phyloP scores from a whole-genome alignment of 2,329 filamentous ascomycete species.

The Ustulina deusta region DNA sequence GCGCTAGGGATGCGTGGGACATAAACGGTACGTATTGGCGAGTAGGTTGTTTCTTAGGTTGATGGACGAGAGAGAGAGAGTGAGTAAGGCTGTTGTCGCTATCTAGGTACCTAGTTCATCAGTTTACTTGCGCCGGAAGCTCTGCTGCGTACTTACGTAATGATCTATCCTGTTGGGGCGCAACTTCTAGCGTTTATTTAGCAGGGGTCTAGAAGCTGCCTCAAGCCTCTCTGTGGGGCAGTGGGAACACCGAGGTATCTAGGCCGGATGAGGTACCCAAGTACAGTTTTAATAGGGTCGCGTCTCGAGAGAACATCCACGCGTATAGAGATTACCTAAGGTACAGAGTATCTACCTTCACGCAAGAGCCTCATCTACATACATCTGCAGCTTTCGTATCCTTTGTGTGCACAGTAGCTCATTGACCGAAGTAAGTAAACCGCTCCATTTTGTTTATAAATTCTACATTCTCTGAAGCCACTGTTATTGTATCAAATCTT shows the following conservation, averaged over 20 bases:
- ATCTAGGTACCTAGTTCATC: too few species aligned
- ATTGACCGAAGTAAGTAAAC: constrained; percentile 3
- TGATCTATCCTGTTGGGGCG: neutral
- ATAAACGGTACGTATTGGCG: neutral
- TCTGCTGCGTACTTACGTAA: neutral
- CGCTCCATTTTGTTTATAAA: neutral
- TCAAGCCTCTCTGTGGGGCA: neutral
- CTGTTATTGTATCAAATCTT: neutral
- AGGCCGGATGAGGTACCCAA: neutral
- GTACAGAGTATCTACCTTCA: neutral
- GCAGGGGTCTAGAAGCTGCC: constrained; percentile 10
- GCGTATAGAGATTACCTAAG: constrained; percentile 33
- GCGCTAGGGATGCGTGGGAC: neutral
- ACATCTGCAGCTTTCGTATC: neutral
- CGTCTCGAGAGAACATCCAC: constrained; percentile 40
- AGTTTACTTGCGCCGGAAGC: neutral
- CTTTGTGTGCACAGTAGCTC: neutral
- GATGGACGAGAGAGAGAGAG: neutral
- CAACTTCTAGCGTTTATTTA: neutral
- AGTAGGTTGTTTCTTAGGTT: neutral
- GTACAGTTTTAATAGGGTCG: constrained; percentile 46
- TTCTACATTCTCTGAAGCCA: too few species aligned
- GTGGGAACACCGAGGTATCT: neutral
- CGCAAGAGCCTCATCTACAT: constrained; percentile 21
- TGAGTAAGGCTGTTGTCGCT: neutral